A percentile compares a stretch with the other conserved stretches of the same genome.
Conservation (phyloP, 2,329 filamentous ascomycete genomes). For the Colletotrichum filicis region DNA sequence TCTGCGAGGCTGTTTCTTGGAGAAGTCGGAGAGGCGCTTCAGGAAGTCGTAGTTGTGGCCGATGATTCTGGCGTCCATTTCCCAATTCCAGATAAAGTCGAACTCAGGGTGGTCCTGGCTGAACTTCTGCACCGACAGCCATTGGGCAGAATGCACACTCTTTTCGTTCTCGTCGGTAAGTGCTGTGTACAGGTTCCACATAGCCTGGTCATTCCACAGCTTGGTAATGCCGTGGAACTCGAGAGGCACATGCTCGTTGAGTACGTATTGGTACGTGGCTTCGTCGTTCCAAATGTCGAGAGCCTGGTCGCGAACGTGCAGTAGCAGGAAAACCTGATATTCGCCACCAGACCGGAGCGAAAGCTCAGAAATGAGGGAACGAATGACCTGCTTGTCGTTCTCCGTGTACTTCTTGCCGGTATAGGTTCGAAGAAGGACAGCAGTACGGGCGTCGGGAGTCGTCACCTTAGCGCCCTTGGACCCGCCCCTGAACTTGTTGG, state of each 20-base stretch:
- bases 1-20: conserved; percentile 74
- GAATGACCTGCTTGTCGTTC: conserved; percentile 82
- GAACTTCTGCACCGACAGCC: conserved; percentile 81
- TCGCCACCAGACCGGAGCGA: conserved; percentile 80
- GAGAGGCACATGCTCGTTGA: conserved; percentile 71
- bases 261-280: conserved; percentile 67
- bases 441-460: conserved; percentile 63
- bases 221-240: conserved; percentile 79
- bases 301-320: conserved; percentile 77
- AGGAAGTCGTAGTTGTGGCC: conserved; percentile 87
- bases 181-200: conserved; percentile 81
- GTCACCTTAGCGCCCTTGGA: conserved; percentile 15
- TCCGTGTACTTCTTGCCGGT: conserved; percentile 80
- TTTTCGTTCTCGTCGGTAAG: conserved; percentile 70
- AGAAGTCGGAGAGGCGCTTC: conserved; percentile 71
- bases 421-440: conserved; percentile 81
- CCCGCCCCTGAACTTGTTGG: conserved; percentile 9
- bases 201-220: conserved; percentile 79
- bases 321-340: conserved; percentile 82
- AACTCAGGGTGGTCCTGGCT: conserved; percentile 81
- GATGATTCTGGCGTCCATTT: conserved; percentile 82
- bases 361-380: conserved; percentile 82
- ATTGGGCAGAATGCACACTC: conserved; percentile 71
- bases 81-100: conserved; percentile 89
- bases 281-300: conserved; percentile 69